Conservation (phyloP, 306 rosid genomes). For the Castanea mollissima region DNA sequence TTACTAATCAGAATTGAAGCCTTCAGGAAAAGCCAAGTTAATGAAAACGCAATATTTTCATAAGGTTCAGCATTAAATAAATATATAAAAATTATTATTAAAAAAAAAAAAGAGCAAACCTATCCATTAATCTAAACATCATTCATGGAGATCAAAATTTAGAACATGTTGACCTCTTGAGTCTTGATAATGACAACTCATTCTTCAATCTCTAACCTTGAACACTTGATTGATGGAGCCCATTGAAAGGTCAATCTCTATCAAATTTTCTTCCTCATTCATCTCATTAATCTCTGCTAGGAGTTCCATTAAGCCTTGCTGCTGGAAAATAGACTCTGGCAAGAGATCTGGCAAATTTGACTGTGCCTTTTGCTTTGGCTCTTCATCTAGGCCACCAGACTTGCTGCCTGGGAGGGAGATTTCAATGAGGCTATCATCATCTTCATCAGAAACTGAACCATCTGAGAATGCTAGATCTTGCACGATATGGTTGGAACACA, state of each 20-base stretch:
- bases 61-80: neutral
- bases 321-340: slow-evolving; percentile 38
- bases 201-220: slow-evolving; percentile 38
- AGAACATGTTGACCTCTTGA: slow-evolving; percentile 1
- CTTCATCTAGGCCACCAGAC: slow-evolving; percentile 28
- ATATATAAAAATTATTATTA: too few relatives aligned
- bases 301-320: slow-evolving; percentile 42
- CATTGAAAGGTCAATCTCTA: slow-evolving; percentile 70
- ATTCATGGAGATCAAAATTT: neutral
- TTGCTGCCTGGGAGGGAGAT: slow-evolving; percentile 46
- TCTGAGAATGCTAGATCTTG: slow-evolving; percentile 24
- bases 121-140: neutral
- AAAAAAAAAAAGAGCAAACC: neutral
- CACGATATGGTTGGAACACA: slow-evolving; percentile 5
- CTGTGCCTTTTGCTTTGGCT: slow-evolving; percentile 31
- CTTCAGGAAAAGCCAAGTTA: neutral
- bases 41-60: neutral
- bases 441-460: slow-evolving; percentile 40
- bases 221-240: slow-evolving; percentile 35
- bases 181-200: slow-evolving; percentile 10
- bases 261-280: slow-evolving; percentile 65
- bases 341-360: slow-evolving; percentile 32
- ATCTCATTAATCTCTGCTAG: slow-evolving; percentile 54
- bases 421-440: slow-evolving; percentile 53
- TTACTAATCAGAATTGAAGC: neutral